A percentile compares a stretch with the other conserved stretches of the same genome.
Evolutionary conservation across 352 stramenopile species (phyloP).

Genomic region (Pythium monospermum): DNA sequence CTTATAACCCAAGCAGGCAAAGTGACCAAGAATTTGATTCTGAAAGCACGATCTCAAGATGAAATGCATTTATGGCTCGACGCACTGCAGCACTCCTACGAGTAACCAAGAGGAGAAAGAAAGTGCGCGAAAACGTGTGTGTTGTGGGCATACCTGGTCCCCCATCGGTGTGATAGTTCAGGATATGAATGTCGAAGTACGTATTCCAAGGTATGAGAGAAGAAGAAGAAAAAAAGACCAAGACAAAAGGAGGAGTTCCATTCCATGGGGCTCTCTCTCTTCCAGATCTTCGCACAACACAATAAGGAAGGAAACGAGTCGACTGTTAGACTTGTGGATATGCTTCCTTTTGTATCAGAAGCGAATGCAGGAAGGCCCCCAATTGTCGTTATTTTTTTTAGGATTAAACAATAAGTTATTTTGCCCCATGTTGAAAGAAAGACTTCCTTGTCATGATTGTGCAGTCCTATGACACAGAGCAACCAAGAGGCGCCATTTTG

Average conservation of each 20-base stretch:
- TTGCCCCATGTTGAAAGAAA: no score
- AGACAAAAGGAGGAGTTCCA: background rate
- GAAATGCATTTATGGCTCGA: constrained; percentile 80
- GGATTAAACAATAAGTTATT: constrained; percentile 24
- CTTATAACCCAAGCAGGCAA: constrained; percentile 65
- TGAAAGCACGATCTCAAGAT: constrained; percentile 59
- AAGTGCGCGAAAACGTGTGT: no score
- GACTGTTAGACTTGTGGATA: no score
- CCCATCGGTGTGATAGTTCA: constrained; percentile 18
- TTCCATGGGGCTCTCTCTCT: no score
- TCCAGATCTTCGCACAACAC: no score
- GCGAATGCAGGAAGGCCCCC: no score
- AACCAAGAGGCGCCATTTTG: no score
- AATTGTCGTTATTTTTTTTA: constrained; percentile 5
- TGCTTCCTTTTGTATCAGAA: no score
- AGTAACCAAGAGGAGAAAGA: constrained; percentile 24
- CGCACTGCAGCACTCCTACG: constrained; percentile 42
- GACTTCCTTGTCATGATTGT: no score
- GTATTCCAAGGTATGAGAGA: constrained; percentile 23
- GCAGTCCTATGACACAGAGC: no score
- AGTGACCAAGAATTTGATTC: constrained; percentile 62
- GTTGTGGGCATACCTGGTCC: background rate
- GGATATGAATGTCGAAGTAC: constrained; percentile 32
- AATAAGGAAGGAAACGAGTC: no score
- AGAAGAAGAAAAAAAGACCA: background rate